A percentile compares a stretch with the other conserved stretches of the same genome.
phyloP scores from a whole-genome alignment of 2,329 filamentous ascomycete genomes.

The Pyrenophora tritici-repentis region DNA sequence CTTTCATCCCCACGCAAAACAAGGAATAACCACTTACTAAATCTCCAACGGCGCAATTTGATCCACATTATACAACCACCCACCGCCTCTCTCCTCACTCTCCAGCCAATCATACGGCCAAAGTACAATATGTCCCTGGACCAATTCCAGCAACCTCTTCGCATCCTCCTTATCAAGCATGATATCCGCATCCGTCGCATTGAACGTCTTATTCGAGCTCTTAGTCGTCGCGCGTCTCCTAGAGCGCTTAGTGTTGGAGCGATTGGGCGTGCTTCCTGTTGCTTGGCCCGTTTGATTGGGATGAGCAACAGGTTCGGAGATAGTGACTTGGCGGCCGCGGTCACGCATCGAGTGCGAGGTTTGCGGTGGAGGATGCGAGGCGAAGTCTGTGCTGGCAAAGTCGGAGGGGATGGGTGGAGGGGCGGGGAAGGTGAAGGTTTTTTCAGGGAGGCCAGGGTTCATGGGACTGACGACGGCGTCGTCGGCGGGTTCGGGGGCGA shows the following conservation, averaged over 20 bases:
- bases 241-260: slow-evolving; percentile 45
- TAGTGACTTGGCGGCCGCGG: slow-evolving; percentile 42
- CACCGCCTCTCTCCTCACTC: slow-evolving; percentile 87
- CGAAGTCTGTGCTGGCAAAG: slow-evolving; percentile 13
- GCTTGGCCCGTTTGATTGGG: not conserved
- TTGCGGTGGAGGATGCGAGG: slow-evolving; percentile 5
- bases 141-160: slow-evolving; percentile 77
- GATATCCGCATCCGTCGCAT: slow-evolving; percentile 67
- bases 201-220: slow-evolving; percentile 67
- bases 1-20: too few species aligned
- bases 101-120: slow-evolving; percentile 92
- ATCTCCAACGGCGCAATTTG: slow-evolving; percentile 96
- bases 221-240: slow-evolving; percentile 72
- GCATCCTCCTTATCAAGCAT: slow-evolving; percentile 75
- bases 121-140: slow-evolving; percentile 86
- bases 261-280: slow-evolving; percentile 15
- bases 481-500: slow-evolving; percentile 31
- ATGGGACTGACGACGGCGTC: slow-evolving; percentile 40
- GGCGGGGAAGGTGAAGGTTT: slow-evolving; percentile 40
- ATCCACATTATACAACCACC: slow-evolving; percentile 97
- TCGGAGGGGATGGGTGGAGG: slow-evolving; percentile 41
- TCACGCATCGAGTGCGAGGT: slow-evolving; percentile 23
- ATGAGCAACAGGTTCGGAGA: slow-evolving; percentile 14
- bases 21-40: too few species aligned
- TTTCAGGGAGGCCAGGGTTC: slow-evolving; percentile 23